Conservation (phyloP, 306 rosid genomes). For the Quercus dentata region DNA sequence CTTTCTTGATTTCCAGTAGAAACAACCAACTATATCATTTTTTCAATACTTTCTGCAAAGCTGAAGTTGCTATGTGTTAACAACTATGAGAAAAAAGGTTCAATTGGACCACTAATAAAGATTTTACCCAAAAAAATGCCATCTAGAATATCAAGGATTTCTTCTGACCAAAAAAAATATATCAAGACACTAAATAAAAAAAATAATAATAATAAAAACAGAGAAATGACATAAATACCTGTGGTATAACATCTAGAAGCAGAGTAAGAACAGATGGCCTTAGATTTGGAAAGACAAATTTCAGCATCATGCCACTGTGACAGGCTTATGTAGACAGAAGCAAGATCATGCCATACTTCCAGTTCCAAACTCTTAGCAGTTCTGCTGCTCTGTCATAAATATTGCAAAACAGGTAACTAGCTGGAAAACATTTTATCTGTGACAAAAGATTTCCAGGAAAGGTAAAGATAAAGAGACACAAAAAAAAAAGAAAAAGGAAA, state of each 20-base stretch:
- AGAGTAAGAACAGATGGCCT: slow-evolving; percentile 51
- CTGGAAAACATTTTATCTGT: slow-evolving; percentile 8
- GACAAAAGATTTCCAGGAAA: slow-evolving; percentile 9
- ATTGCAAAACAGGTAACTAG: slow-evolving; percentile 9
- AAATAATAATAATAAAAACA: not conserved
- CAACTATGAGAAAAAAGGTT: not conserved
- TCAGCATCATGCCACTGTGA: slow-evolving; percentile 77
- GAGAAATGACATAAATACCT: slow-evolving; percentile 36
- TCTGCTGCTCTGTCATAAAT: slow-evolving; percentile 48
- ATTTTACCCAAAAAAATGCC: not conserved
- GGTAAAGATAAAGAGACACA: not conserved
- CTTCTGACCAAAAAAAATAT: not conserved
- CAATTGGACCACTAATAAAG: not conserved
- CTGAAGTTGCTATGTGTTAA: not conserved
- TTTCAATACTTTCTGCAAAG: not conserved
- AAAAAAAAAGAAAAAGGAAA: not conserved
- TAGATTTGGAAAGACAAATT: slow-evolving; percentile 74
- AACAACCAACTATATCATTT: not conserved
- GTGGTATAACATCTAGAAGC: slow-evolving; percentile 66
- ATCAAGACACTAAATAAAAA: not conserved
- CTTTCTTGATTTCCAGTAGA: not conserved
- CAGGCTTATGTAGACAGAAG: slow-evolving; percentile 59
- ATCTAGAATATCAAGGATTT: not conserved
- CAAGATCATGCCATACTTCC: slow-evolving; percentile 87
- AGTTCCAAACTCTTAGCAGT: slow-evolving; percentile 58